Evolutionary conservation across 2,329 filamentous ascomycete species (phyloP).

Genomic region (Cytospora piceicola): DNA sequence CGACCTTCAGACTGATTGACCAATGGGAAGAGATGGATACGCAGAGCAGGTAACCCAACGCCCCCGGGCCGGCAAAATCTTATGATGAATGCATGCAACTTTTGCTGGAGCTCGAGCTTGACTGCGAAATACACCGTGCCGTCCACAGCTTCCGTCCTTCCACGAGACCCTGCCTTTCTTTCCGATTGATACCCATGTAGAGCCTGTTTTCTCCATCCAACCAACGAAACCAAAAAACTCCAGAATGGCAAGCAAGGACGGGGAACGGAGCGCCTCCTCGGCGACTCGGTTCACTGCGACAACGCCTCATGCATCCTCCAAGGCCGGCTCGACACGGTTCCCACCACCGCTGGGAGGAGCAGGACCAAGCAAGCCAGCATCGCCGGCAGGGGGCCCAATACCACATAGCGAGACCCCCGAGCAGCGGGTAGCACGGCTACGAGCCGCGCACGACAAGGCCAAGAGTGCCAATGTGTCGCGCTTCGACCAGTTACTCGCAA

Average conservation of each 20-base stretch:
- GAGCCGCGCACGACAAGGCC: slow-evolving; percentile 69
- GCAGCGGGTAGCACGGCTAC: slow-evolving; percentile 69
- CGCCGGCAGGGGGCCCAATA: slow-evolving; percentile 32
- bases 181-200: neutral
- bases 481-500: slow-evolving; percentile 54
- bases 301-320: slow-evolving; percentile 71
- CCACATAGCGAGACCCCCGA: slow-evolving; percentile 61
- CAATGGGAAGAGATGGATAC: slow-evolving; percentile 12
- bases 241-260: slow-evolving; percentile 27
- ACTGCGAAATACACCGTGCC: neutral
- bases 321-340: slow-evolving; percentile 43
- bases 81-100: slow-evolving; percentile 20
- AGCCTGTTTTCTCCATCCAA: neutral
- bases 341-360: slow-evolving; percentile 31
- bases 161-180: neutral
- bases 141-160: neutral
- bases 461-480: slow-evolving; percentile 60
- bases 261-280: slow-evolving; percentile 69
- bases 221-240: neutral
- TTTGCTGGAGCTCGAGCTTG: slow-evolving; percentile 1
- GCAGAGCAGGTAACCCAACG: slow-evolving; percentile 8
- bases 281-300: slow-evolving; percentile 79
- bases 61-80: slow-evolving; percentile 23
- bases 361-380: slow-evolving; percentile 24
- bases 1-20: neutral